Conservation (phyloP, 495 filamentous ascomycete genomes). For the Aeminium ludgeri region DNA sequence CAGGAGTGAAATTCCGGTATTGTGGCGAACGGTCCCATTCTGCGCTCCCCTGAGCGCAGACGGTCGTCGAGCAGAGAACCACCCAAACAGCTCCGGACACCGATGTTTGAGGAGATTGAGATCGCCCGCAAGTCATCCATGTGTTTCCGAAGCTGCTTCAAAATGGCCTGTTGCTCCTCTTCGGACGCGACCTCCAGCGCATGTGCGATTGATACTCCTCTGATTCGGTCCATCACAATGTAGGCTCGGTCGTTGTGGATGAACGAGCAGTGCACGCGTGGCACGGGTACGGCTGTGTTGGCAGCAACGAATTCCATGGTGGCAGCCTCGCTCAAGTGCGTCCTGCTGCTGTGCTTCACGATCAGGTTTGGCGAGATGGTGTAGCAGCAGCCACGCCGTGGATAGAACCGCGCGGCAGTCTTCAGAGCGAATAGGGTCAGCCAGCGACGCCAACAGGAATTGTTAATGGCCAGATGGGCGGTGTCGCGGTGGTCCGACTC, state of each 20-base stretch:
- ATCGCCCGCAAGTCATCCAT: conserved; percentile 29
- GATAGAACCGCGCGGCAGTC: no score
- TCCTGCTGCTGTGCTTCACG: not conserved
- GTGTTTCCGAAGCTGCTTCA: conserved; percentile 25
- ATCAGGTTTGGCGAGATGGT: not conserved
- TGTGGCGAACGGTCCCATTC: not conserved
- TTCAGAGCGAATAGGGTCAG: no score
- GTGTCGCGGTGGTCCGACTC: no score
- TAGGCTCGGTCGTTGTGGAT: conserved; percentile 27
- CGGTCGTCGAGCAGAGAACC: conserved; percentile 1
- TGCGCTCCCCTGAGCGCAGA: not conserved
- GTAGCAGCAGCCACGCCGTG: no score
- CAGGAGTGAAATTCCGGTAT: conserved; percentile 15
- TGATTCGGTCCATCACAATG: conserved; percentile 36
- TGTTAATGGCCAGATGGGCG: no score
- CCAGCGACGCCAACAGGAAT: no score
- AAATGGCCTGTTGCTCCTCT: conserved; percentile 29
- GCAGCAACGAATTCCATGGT: conserved; percentile 30
- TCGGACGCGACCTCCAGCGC: conserved; percentile 18
- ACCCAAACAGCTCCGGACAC: conserved; percentile 8
- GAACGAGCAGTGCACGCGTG: conserved; percentile 34
- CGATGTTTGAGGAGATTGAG: conserved; percentile 21
- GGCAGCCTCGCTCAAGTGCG: conserved; percentile 1
- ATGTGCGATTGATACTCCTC: conserved; percentile 23
- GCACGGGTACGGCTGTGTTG: conserved; percentile 36